These are phyloP conservation scores for Fraxinus anomala DNA, from an alignment of 257 asterid genomes.

Conservation along the genomic window DNA sequence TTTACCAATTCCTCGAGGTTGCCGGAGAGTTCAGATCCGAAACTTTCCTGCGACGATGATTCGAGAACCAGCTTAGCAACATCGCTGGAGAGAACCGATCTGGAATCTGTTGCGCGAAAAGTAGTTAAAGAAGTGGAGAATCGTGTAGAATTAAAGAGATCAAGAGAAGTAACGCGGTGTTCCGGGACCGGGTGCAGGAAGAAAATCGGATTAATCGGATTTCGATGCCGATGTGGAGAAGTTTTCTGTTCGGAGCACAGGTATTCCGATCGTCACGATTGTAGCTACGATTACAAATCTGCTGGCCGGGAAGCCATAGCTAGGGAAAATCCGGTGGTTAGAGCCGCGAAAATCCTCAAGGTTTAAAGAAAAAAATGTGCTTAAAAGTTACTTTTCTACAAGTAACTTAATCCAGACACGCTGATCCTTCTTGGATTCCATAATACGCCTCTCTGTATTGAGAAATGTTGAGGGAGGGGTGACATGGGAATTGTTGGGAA, in stretches of 20 bases:
- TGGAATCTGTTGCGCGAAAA: not conserved
- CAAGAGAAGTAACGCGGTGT: slow-evolving; percentile 57
- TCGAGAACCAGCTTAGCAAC: slow-evolving; percentile 37
- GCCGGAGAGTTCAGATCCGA: slow-evolving; percentile 49
- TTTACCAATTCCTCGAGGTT: slow-evolving; percentile 28
- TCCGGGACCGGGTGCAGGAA: slow-evolving; percentile 66
- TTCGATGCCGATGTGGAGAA: slow-evolving; percentile 76
- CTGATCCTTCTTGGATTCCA: not conserved
- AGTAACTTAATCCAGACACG: not conserved
- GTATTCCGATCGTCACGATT: slow-evolving; percentile 76
- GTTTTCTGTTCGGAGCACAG: slow-evolving; percentile 71
- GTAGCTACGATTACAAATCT: slow-evolving; percentile 73
- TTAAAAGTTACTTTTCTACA: not conserved
- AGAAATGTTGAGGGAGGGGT: not conserved
- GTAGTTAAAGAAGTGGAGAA: slow-evolving; percentile 9
- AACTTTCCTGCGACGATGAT: slow-evolving; percentile 27
- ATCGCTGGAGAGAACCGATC: slow-evolving; percentile 47
- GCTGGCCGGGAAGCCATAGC: slow-evolving; percentile 81
- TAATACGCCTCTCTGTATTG: not conserved
- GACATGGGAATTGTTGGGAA: not conserved
- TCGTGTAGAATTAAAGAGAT: slow-evolving; percentile 46
- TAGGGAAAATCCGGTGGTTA: slow-evolving; percentile 70
- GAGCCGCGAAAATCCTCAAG: slow-evolving; percentile 69
- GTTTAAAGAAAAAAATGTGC: slow-evolving; percentile 35
- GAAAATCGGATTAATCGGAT: slow-evolving; percentile 64